Base-by-base conservation (phyloP, 2,329 filamentous ascomycete species). In the Capronia coronata region DNA sequence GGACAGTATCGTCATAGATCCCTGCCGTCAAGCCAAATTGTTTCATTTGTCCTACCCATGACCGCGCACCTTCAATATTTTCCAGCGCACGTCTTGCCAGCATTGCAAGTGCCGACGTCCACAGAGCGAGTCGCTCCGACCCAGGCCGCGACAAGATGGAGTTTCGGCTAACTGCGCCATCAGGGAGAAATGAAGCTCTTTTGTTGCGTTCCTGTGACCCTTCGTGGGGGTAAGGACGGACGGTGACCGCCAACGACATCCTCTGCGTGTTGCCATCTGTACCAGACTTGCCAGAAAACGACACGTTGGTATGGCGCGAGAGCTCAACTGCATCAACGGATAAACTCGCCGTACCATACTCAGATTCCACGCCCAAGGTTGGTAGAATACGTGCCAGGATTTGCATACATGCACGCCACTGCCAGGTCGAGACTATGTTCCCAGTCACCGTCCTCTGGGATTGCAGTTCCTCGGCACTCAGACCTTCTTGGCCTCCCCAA, bases 81-180 rank as follows among this genome's bases (percentile, higher is more conserved):
- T 91, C 84, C 0, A 97, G 72, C 3, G 93, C 78, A 55, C 86
- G 87, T 48, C 91, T 77, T 7, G 88, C 90, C 34, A 95, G 71
- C 48, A 87, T 72, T 53, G 88, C 84, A 2, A 97, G 75, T 62
- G 95, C 88, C 4, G 87, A 91, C 61, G 91, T 78, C 52, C 82
- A 81, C 38, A 87, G 86, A 29, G 90, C 87, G 19, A 97, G 73
- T 47, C 94, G 86, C 63, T 94, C 86, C 0, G 90, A 71, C 0
- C 91, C 89, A 11, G 71, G 25, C 14, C 45, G 51, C 13, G 45
- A 41, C n/a, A 30, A 32, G 16, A 22, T 16, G 32, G 34, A 11
- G 10, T 51, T 51, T 46, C 27, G 45, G 9, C 19, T 21, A 34
- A 7, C 34, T 8, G 46, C 30, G 2, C 51, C 48, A 22, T 56